Percentiles rank a stretch among this genome's conserved stretches.
Conservation (phyloP, 2,329 filamentous ascomycete genomes). For the Elsinoe australis region DNA sequence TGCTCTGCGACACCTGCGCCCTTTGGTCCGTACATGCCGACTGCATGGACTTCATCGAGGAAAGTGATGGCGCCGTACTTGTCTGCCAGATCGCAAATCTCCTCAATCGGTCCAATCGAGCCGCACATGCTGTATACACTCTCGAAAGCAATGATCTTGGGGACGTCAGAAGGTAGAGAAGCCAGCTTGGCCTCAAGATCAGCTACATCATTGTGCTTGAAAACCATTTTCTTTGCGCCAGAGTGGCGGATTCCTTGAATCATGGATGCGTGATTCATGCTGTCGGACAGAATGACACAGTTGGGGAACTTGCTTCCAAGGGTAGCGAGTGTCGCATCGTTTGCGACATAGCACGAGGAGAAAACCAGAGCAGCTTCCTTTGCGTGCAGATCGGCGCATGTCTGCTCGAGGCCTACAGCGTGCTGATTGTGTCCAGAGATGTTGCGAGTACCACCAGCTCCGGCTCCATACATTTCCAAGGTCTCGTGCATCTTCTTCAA, state of each 20-base stretch:
- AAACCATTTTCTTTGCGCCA: slow-evolving; percentile 91
- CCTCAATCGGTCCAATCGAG: slow-evolving; percentile 89
- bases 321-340: slow-evolving; percentile 92
- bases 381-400: slow-evolving; percentile 78
- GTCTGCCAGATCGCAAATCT: slow-evolving; percentile 90
- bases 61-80: slow-evolving; percentile 98
- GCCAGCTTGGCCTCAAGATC: slow-evolving; percentile 91
- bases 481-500: slow-evolving; percentile 90
- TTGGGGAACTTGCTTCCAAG: slow-evolving; percentile 94
- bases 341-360: slow-evolving; percentile 95
- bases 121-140: slow-evolving; percentile 99
- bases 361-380: slow-evolving; percentile 92
- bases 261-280: slow-evolving; percentile 97
- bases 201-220: slow-evolving; percentile 94
- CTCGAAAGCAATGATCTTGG: slow-evolving; percentile 98
- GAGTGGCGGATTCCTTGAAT: slow-evolving; percentile 98
- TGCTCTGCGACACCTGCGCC: slow-evolving; percentile 96
- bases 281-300: slow-evolving; percentile 96
- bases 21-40: slow-evolving; percentile 96
- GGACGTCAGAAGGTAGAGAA: slow-evolving; percentile 71
- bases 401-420: slow-evolving; percentile 73
- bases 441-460: slow-evolving; percentile 90
- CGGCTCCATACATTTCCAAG: slow-evolving; percentile 87
- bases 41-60: slow-evolving; percentile 95
- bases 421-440: slow-evolving; percentile 98